phyloP scores from a whole-genome alignment of 1,284 basidiomycete species.

The Ceratobasidium theobromae region DNA sequence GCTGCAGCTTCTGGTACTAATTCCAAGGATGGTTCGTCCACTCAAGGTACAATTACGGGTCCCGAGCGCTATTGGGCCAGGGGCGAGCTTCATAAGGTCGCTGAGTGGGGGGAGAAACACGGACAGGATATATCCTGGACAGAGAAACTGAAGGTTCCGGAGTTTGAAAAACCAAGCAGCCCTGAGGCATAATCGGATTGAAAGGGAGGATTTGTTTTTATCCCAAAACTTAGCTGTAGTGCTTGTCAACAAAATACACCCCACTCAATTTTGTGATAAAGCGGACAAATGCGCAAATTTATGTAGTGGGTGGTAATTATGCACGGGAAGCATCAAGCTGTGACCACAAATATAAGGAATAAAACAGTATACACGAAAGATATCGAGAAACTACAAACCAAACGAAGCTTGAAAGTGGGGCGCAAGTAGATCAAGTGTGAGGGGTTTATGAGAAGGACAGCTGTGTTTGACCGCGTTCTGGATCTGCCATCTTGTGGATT shows the following conservation, averaged over 20 bases:
- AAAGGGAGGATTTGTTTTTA: no score
- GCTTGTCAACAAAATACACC: no score
- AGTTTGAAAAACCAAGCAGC: background rate
- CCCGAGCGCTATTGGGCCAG: conserved; percentile 4
- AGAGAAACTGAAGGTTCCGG: conserved; percentile 9
- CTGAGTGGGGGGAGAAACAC: conserved; percentile 4
- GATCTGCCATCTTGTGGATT: conserved; percentile 79
- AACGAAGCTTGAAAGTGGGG: background rate
- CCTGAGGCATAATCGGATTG: no score
- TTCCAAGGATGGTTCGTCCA: background rate
- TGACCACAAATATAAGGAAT: background rate
- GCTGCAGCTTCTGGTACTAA: background rate
- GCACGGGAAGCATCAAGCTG: background rate
- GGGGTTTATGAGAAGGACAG: background rate
- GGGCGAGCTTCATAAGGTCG: background rate
- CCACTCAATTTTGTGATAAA: no score
- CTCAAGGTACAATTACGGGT: background rate
- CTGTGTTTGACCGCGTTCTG: conserved; percentile 44
- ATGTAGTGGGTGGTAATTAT: background rate
- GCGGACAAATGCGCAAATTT: no score
- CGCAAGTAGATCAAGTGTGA: background rate
- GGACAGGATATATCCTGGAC: conserved; percentile 14
- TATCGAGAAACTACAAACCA: background rate
- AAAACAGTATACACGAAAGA: background rate
- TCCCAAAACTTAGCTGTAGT: no score